Base-by-base conservation (phyloP, 2,329 filamentous ascomycete species). In the Aspergillus terreus region DNA sequence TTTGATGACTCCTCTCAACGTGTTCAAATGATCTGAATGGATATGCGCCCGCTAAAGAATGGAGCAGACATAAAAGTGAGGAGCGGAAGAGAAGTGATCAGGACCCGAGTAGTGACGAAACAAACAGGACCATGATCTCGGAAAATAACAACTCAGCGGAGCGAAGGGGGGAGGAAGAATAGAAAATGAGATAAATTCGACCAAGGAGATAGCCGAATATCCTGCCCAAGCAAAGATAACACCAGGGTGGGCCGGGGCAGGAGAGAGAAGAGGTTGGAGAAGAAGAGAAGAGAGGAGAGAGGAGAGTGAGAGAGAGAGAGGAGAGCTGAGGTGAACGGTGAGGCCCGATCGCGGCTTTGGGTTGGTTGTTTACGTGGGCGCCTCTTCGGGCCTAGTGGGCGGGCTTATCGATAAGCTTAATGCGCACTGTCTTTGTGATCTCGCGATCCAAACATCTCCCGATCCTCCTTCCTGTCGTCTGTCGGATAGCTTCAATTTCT, bases 361-460 rank as follows among this genome's bases (percentile, higher is more conserved):
- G 63, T 67, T 61, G 57, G 56, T 54, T 63, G 70, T 72, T 73
- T 72, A 72, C 69, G 57, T 65, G 59, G 57, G 60, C 54, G 21
- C 68, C 60, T 41, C 19, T 67, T 71, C 48, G 33, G 70, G 71
- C 51, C 61, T 72, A 72, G 71, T 55, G 63, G 35, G 25, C 17
- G 45, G 55, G 43, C 58, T 69, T 73, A 73, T 73, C 70, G 70
- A 72, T 72, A 73, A 72, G 69, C 68, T 71, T 71, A 70, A 66
- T 64, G 55, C 47, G 27, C 27, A 30, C 27, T 53, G 56, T 51
- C 27, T 44, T 33, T 25, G 21, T 51, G 36, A 33, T 44, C 33
- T 35, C 46, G 35, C 23, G 27, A 30, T 38, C n/a, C 33, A 25
- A 12, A 12, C 45, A 38, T 12, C 23, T 23, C 6, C 23, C 23